A percentile compares a stretch with the other conserved stretches of the same genome.
phyloP scores from a whole-genome alignment of 2,329 filamentous ascomycete genomes.

The Monilinia polystroma region DNA sequence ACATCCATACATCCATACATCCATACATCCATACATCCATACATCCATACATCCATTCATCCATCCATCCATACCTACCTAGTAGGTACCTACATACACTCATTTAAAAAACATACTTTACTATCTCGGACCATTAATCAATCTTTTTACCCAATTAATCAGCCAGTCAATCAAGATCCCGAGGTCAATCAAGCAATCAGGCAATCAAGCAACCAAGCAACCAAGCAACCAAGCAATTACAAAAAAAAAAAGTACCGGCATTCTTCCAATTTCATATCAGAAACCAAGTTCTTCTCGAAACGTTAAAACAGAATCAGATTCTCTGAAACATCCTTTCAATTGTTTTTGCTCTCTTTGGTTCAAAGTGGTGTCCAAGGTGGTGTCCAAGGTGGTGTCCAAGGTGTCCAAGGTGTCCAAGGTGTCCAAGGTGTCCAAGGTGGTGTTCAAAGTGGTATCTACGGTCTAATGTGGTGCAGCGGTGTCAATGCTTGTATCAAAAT shows the following conservation, averaged over 20 bases:
- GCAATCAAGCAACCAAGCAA: too few relatives aligned
- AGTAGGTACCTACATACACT: too few relatives aligned
- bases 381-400: neutral
- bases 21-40: too few relatives aligned
- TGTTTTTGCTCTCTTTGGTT: conserved; percentile 25
- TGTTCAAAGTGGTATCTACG: too few relatives aligned
- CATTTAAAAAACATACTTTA: neutral
- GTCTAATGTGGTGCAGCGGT: neutral
- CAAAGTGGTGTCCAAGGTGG: conserved; percentile 14
- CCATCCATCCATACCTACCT: too few relatives aligned
- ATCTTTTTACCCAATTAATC: conserved; percentile 1
- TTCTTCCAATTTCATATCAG: conserved; percentile 8
- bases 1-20: too few relatives aligned
- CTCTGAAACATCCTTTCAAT: conserved; percentile 32
- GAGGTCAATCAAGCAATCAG: too few relatives aligned
- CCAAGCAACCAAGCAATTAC: too few relatives aligned
- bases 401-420: neutral
- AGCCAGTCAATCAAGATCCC: neutral
- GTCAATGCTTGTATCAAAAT: conserved; percentile 35
- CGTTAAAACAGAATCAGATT: conserved; percentile 22
- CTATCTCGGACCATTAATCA: neutral
- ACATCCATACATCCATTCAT: too few relatives aligned
- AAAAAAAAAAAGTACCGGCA: neutral
- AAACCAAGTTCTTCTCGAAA: neutral
- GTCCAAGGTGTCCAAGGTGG: neutral